phyloP scores from a whole-genome alignment of 208 protist genomes.

The Wallacemonas rigidus region DNA sequence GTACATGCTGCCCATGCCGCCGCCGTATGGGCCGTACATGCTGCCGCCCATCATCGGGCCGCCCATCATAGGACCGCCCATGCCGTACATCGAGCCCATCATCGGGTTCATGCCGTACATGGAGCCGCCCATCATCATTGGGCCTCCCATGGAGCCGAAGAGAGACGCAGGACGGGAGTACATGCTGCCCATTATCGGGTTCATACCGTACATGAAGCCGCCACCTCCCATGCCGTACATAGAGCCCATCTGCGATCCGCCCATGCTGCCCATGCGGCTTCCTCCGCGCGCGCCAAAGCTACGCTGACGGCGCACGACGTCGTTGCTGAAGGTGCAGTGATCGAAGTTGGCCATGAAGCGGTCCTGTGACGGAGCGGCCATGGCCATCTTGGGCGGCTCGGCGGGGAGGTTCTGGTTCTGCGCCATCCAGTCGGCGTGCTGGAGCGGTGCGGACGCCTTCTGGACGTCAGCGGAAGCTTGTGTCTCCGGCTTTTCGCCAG shows the following conservation, averaged over 20 bases:
- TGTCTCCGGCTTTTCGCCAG: constrained; percentile 27
- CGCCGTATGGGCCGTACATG: constrained; percentile 13
- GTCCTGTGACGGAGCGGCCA: constrained; percentile 4
- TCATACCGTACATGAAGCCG: constrained; percentile 26
- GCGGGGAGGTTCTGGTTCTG: constrained; percentile 18
- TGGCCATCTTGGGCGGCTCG: constrained; percentile 15
- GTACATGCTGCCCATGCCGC: constrained; percentile 20
- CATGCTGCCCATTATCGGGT: constrained; percentile 20
- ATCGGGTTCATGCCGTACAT: constrained; percentile 25
- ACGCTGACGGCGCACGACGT: constrained; percentile 17
- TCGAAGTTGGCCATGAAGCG: constrained; percentile 20
- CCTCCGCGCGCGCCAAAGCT: constrained; percentile 11
- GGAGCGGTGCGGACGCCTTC: constrained; percentile 20
- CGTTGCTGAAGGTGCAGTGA: constrained; percentile 23
- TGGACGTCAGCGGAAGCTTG: constrained; percentile 24
- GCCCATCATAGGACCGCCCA: constrained; percentile 16
- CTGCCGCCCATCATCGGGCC: constrained; percentile 15
- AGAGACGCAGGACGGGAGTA: constrained; percentile 24
- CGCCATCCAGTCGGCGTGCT: constrained; percentile 14
- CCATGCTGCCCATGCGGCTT: constrained; percentile 26
- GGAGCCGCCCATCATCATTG: constrained; percentile 25
- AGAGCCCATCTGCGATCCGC: constrained; percentile 17
- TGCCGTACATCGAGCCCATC: constrained; percentile 25
- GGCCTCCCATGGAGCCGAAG: constrained; percentile 18
- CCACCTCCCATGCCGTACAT: constrained; percentile 26